Base-by-base conservation (phyloP, 2,329 filamentous ascomycete genomes). In the Aspergillus fumigatus region DNA sequence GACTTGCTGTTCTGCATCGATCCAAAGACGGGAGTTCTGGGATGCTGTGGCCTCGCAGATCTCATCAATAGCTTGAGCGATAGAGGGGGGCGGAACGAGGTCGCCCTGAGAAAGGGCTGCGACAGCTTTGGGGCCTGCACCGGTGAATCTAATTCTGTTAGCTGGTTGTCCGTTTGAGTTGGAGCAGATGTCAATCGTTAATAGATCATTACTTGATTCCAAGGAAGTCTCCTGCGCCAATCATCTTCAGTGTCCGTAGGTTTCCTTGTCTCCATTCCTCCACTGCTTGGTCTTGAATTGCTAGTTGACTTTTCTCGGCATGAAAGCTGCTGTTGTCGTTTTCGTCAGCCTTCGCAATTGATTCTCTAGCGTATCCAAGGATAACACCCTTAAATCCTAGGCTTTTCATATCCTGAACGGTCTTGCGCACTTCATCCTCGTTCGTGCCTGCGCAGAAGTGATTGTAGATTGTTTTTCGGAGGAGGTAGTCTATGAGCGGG, bases 361-460 rank as follows among this genome's bases (percentile, higher is more conserved):
- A 72, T 52, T 81, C 79, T 51, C 74, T 74, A 0, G 74, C 78
- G 55, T 80, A 81, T 27, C 74, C 75, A 1, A 81, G 70, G 10
- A 80, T 78, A 0, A 81, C 75, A 0, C 79, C 79, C n/a, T 74
- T 70, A 54, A 75, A 80, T 0, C 79, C 79, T 9, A 80, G 59
- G 0, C 60, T 54, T 57, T 75, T 77, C 51, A 80, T 75, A 1
- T 68, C 64, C 7, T 65, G 58, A 2, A 77, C 67, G 0, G 72
- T 76, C 3, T 62, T 61, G 4, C 64, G 63, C 2, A 80, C 76
- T 54, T 80, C 76, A 0, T 23, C 47, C 10, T 69, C 64, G 25
- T 73, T 78, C 1, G 69, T 70, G 0, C 79, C 79, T 0, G 79
- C 79, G 48, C 79, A 80, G 59, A 80, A 81, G 10, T 81, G 79